These are phyloP conservation scores for Acanthamoeba pearcei DNA, from an alignment of 208 protist species.

Conservation along the genomic window DNA sequence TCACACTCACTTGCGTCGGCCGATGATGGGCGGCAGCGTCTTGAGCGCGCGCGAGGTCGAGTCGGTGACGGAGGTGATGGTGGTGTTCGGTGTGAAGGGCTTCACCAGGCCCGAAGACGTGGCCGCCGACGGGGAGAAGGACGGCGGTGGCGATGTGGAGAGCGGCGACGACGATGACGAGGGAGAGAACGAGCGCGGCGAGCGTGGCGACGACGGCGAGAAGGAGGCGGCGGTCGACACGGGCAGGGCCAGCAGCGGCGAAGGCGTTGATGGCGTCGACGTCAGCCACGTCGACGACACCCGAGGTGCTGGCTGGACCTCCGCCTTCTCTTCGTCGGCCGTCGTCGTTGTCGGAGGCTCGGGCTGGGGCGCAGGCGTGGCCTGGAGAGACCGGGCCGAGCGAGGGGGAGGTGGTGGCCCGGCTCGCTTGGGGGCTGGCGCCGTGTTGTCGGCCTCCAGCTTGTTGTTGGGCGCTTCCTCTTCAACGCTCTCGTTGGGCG, in stretches of 20 bases:
- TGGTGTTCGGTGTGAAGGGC: neutral
- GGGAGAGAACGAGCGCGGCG: neutral
- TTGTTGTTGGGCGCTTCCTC: neutral
- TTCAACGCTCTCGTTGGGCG: too few relatives aligned
- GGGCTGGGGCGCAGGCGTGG: neutral
- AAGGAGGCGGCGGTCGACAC: neutral
- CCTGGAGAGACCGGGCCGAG: neutral
- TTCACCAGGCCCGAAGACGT: conserved; percentile 4
- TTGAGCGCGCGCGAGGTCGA: neutral
- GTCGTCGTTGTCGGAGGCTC: too few relatives aligned
- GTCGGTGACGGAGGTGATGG: neutral
- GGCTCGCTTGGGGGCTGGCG: neutral
- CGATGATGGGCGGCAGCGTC: neutral
- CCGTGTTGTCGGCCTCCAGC: neutral
- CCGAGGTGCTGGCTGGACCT: too few relatives aligned
- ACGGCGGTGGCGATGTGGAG: neutral
- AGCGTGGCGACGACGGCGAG: neutral
- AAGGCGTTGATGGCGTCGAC: neutral
- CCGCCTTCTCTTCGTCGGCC: too few relatives aligned
- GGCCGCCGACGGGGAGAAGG: neutral
- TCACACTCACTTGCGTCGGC: neutral
- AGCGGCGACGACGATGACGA: neutral
- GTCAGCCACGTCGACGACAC: neutral
- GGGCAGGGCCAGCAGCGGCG: too few relatives aligned
- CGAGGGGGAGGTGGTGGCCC: neutral